phyloP scores from a whole-genome alignment of 306 rosid genomes.

The Hippophae gyantsensis region DNA sequence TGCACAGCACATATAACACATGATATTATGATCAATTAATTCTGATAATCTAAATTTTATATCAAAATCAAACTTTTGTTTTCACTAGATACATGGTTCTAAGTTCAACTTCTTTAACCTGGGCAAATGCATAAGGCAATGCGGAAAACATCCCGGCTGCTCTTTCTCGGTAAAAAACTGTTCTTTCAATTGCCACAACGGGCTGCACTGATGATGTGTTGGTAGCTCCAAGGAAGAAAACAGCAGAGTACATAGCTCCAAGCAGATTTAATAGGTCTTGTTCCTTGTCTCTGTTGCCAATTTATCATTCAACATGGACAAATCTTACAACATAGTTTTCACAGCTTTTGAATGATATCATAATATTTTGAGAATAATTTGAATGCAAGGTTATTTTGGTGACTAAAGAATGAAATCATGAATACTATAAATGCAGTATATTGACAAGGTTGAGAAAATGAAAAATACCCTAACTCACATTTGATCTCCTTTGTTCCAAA shows the following conservation, averaged over 20 bases:
- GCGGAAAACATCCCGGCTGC: slow-evolving; percentile 47
- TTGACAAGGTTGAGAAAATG: background rate
- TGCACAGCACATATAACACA: background rate
- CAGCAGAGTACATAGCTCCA: slow-evolving; percentile 39
- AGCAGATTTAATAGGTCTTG: slow-evolving; percentile 30
- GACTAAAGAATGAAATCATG: background rate
- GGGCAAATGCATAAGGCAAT: slow-evolving; percentile 38
- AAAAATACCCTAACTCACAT: slow-evolving; percentile 12
- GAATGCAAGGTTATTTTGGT: background rate
- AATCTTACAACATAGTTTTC: too few relatives aligned
- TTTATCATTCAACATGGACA: too few relatives aligned
- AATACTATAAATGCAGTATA: background rate
- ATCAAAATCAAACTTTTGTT: background rate
- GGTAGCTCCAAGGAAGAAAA: slow-evolving; percentile 34
- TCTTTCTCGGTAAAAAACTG: slow-evolving; percentile 37
- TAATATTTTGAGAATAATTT: too few relatives aligned
- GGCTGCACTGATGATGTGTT: slow-evolving; percentile 37
- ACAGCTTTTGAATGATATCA: too few relatives aligned
- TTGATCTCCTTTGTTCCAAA: slow-evolving; percentile 29
- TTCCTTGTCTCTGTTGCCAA: slow-evolving; percentile 14
- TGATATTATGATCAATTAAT: background rate
- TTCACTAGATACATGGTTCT: background rate
- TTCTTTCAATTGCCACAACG: slow-evolving; percentile 31
- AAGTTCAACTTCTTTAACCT: slow-evolving; percentile 11
- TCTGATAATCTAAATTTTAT: background rate